phyloP scores from a whole-genome alignment of 495 filamentous ascomycete species.

The Hypoxylon lenormandii region DNA sequence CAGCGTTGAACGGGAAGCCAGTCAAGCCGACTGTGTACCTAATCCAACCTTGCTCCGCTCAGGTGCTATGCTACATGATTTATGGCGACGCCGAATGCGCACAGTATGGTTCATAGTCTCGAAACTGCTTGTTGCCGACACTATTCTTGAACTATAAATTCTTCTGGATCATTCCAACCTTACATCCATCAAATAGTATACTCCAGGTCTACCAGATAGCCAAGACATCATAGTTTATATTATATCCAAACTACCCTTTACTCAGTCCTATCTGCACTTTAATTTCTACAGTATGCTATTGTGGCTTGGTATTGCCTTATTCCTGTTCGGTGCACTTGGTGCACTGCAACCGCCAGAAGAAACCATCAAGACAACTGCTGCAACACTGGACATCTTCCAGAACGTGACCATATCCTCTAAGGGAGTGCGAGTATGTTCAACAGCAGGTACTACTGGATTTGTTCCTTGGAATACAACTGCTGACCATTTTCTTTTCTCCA shows the following conservation, averaged over 20 bases:
- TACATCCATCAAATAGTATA: conserved; percentile 28
- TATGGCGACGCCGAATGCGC: conserved; percentile 21
- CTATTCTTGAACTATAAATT: conserved; percentile 28
- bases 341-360: conserved; percentile 25
- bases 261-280: conserved; percentile 27
- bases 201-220: conserved; percentile 24
- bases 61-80: conserved; percentile 8
- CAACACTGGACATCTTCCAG: conserved; percentile 26
- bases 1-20: conserved; percentile 54
- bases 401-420: conserved; percentile 13
- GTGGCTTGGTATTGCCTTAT: conserved; percentile 25
- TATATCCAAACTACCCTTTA: conserved; percentile 28
- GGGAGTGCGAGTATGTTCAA: conserved; percentile 20
- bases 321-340: conserved; percentile 28
- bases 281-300: conserved; percentile 29
- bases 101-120: conserved; percentile 29
- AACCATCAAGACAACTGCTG: conserved; percentile 26
- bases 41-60: too few species aligned
- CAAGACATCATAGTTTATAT: conserved; percentile 29
- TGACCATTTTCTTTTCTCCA: conserved; percentile 22
- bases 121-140: conserved; percentile 26
- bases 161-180: conserved; percentile 22
- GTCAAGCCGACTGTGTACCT: conserved; percentile 19
- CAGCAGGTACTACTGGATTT: conserved; percentile 26
- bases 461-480: conserved; percentile 29